Evolutionary conservation across 202 grass and related monocot genomes (phyloP).

Genomic region (Musa balbisiana): DNA sequence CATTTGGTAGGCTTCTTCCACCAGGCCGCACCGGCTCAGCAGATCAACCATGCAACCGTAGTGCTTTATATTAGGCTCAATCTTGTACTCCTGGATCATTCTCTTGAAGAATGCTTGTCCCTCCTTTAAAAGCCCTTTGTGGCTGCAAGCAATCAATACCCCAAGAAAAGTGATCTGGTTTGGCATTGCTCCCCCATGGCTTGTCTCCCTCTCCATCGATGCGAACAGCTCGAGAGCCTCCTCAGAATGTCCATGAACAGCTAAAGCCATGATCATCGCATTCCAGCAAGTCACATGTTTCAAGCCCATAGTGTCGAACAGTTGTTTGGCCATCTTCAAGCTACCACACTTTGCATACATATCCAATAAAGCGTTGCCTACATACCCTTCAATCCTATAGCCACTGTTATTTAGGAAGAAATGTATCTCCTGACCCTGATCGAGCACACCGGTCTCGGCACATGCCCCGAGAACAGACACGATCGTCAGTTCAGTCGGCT

Average conservation of each 20-base stretch:
- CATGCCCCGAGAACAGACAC: conserved; percentile 46
- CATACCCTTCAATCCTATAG: conserved; percentile 48
- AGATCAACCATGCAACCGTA: conserved; percentile 52
- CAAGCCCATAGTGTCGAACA: conserved; percentile 46
- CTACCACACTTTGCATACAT: conserved; percentile 72
- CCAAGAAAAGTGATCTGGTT: conserved; percentile 44
- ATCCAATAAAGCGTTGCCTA: conserved; percentile 51
- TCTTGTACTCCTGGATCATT: conserved; percentile 48
- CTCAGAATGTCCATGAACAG: conserved; percentile 42
- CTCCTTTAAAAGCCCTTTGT: conserved; percentile 49
- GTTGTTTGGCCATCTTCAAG: conserved; percentile 37
- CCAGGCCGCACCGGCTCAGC: conserved; percentile 45
- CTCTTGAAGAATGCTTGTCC: conserved; percentile 41
- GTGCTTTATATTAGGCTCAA: conserved; percentile 53
- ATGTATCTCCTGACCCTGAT: conserved; percentile 42
- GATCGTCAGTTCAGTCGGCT: conserved; percentile 48
- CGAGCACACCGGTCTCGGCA: conserved; percentile 30
- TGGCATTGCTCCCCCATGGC: conserved; percentile 18
- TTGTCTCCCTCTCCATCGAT: conserved; percentile 32
- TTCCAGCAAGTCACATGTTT: conserved; percentile 65
- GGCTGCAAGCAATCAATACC: conserved; percentile 62
- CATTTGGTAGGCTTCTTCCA: conserved; percentile 58
- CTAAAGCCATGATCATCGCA: conserved; percentile 56
- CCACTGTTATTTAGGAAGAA: conserved; percentile 33
- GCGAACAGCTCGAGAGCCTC: conserved; percentile 48